Evolutionary conservation across 106 monocot genomes (phyloP).

Genomic region (Acorus gramineus): DNA sequence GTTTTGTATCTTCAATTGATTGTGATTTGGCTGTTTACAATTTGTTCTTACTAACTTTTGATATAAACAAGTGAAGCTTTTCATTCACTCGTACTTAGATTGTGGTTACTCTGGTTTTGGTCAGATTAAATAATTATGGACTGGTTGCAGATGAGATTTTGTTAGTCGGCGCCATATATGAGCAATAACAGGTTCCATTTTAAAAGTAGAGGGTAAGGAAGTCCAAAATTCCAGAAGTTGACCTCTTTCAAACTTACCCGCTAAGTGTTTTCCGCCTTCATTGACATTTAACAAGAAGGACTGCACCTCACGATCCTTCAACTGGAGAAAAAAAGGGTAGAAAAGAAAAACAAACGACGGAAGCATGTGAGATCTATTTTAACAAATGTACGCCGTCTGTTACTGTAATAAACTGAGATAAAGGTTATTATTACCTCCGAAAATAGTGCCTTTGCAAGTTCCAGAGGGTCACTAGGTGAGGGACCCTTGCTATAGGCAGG

Average conservation of each 20-base stretch:
- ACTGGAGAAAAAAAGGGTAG: conserved; percentile 26
- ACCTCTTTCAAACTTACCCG: conserved; percentile 21
- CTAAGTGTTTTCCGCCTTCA: conserved; percentile 42
- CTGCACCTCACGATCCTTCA: conserved; percentile 49
- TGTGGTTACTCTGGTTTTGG: too few relatives aligned
- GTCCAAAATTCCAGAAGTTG: too few relatives aligned
- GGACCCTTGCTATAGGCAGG: conserved; percentile 52
- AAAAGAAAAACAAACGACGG: neutral
- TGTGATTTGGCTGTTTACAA: too few relatives aligned
- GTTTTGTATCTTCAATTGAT: too few relatives aligned
- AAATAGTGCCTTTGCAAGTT: conserved; percentile 42
- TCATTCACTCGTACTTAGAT: too few relatives aligned
- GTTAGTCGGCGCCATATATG: too few relatives aligned
- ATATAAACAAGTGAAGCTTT: too few relatives aligned
- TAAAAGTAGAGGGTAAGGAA: too few relatives aligned
- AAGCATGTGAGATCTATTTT: neutral
- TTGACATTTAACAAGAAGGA: conserved; percentile 66
- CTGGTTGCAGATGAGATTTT: too few relatives aligned
- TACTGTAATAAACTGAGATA: neutral
- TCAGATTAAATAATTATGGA: too few relatives aligned
- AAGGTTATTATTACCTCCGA: conserved; percentile 12
- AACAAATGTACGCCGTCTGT: neutral
- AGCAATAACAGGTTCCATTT: too few relatives aligned
- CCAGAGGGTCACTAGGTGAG: conserved; percentile 46
- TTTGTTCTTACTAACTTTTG: too few relatives aligned